Evolutionary conservation across 2,329 filamentous ascomycete species (phyloP).

Genomic region (Hypoxylon sp.): DNA sequence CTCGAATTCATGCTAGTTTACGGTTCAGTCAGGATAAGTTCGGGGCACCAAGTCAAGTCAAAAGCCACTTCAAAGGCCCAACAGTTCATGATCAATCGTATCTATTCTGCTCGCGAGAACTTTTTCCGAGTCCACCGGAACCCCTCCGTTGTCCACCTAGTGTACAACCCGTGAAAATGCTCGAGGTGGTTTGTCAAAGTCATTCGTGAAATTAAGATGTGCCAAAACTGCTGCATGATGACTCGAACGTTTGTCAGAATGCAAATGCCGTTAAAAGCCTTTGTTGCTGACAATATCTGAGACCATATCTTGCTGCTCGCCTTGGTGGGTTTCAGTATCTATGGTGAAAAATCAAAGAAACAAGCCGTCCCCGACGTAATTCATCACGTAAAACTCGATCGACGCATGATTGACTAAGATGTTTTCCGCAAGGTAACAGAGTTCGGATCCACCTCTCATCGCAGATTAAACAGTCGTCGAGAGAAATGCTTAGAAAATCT

Average conservation of each 20-base stretch:
- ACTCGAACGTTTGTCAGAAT: conserved; percentile 45
- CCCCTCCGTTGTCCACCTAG: conserved; percentile 52
- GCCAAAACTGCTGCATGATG: conserved; percentile 48
- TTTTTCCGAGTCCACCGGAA: conserved; percentile 53
- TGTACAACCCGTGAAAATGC: conserved; percentile 54
- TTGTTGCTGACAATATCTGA: conserved; percentile 48
- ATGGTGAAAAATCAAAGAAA: conserved; percentile 52
- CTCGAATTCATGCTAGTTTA: neutral
- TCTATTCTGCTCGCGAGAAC: conserved; percentile 51
- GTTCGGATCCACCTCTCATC: conserved; percentile 47
- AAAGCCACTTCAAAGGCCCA: conserved; percentile 1
- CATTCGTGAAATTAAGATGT: conserved; percentile 51
- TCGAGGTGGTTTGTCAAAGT: conserved; percentile 53
- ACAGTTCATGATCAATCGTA: conserved; percentile 48
- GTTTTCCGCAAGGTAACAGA: conserved; percentile 45
- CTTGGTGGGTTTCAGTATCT: conserved; percentile 49
- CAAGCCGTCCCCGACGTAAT: conserved; percentile 41
- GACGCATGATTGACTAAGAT: conserved; percentile 46
- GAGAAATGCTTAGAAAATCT: conserved; percentile 45
- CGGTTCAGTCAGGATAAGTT: neutral
- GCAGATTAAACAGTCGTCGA: conserved; percentile 46
- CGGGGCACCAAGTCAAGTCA: neutral
- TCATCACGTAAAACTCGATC: conserved; percentile 44
- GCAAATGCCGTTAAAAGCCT: conserved; percentile 43
- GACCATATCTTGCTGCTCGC: conserved; percentile 50